Evolutionary conservation across 352 stramenopile genomes (phyloP).

Genomic region (Pythium pectinolyticum): DNA sequence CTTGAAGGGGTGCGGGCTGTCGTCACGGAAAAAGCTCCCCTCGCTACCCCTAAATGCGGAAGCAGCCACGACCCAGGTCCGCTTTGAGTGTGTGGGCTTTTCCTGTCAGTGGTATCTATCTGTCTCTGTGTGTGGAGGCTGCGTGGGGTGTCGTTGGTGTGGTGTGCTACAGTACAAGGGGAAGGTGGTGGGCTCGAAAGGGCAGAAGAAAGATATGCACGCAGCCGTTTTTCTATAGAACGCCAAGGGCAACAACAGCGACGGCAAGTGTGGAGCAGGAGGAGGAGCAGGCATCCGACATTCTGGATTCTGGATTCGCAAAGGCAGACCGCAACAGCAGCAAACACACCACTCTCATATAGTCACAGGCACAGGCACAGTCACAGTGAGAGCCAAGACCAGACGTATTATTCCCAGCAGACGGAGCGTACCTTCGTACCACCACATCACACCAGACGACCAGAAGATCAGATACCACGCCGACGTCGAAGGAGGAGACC

Average conservation of each 20-base stretch:
- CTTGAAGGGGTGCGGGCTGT: constrained; percentile 29
- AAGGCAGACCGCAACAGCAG: not conserved
- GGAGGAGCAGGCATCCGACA: not conserved
- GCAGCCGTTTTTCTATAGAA: constrained; percentile 35
- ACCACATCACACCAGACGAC: not conserved
- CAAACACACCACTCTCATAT: too few species aligned
- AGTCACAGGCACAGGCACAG: too few species aligned
- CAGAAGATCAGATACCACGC: not conserved
- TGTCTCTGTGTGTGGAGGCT: not conserved
- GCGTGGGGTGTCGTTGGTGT: not conserved
- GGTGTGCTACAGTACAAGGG: too few species aligned
- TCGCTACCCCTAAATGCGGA: too few species aligned
- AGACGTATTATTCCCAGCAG: not conserved
- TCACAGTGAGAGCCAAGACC: not conserved
- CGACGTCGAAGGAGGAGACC: not conserved
- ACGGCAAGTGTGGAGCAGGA: not conserved
- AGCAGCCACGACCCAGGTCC: too few species aligned
- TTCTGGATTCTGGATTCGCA: constrained; percentile 15
- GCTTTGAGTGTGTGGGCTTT: too few species aligned
- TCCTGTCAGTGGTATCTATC: too few species aligned
- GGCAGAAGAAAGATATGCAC: constrained; percentile 35
- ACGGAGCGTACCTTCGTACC: not conserved
- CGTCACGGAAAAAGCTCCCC: too few species aligned
- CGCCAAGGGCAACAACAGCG: constrained; percentile 20
- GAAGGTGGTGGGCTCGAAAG: too few species aligned